Evolutionary conservation across 345 rosid genomes (phyloP).

Genomic region (Linum lewisii): DNA sequence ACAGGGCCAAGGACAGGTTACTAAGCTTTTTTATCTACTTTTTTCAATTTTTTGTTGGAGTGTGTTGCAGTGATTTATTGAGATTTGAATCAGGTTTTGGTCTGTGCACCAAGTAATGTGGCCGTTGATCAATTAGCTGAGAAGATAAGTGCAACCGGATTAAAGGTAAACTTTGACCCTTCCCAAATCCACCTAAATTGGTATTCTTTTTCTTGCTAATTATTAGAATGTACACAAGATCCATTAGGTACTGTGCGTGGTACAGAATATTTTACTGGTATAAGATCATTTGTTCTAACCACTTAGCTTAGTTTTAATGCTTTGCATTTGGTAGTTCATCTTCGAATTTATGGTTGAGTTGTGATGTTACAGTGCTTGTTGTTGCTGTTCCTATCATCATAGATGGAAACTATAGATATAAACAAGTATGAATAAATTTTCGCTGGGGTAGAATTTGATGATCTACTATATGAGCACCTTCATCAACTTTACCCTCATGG

Average conservation of each 20-base stretch:
- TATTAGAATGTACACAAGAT: not conserved
- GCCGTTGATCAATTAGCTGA: slow-evolving; percentile 99
- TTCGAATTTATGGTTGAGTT: too few relatives aligned
- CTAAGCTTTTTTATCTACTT: slow-evolving; percentile 1
- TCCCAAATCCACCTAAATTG: not conserved
- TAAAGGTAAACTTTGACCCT: slow-evolving; percentile 73
- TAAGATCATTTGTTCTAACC: too few relatives aligned
- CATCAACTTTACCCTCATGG: too few relatives aligned
- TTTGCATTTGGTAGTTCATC: too few relatives aligned
- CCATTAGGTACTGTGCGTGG: not conserved
- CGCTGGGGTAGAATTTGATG: too few relatives aligned
- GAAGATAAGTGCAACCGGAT: slow-evolving; percentile 97
- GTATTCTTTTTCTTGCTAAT: not conserved
- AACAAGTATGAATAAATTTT: too few relatives aligned
- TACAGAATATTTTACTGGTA: too few relatives aligned
- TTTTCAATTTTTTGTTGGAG: not conserved
- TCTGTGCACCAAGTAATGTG: slow-evolving; percentile 98
- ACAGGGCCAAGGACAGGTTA: slow-evolving; percentile 98
- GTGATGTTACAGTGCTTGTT: too few relatives aligned
- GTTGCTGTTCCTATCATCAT: too few relatives aligned
- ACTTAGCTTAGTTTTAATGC: too few relatives aligned
- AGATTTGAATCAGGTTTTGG: slow-evolving; percentile 58
- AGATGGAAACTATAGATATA: too few relatives aligned
- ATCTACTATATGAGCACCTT: too few relatives aligned
- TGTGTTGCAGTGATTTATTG: not conserved